A percentile compares a stretch with the other conserved stretches of the same genome.
Conservation (phyloP, 306 rosid genomes). For the Pachyrhizus erosus region DNA sequence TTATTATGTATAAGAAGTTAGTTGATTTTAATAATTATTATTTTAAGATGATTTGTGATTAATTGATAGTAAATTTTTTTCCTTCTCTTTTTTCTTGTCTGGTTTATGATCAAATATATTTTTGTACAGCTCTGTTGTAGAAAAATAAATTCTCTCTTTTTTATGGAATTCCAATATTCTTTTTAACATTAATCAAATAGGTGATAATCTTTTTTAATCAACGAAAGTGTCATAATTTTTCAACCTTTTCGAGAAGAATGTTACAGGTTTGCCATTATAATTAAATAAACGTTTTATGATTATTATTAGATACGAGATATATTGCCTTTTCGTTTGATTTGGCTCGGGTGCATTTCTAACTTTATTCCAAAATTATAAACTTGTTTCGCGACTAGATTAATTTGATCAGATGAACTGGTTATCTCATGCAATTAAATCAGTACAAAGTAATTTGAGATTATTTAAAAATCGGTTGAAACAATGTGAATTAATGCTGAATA, state of each 20-base stretch:
- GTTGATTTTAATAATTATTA: too few species aligned
- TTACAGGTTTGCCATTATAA: not conserved
- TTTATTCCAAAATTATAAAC: not conserved
- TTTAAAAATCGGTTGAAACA: too few species aligned
- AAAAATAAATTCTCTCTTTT: not conserved
- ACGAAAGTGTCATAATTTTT: not conserved
- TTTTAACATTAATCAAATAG: not conserved
- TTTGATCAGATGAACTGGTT: not conserved
- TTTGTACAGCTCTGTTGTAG: not conserved
- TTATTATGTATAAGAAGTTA: too few species aligned
- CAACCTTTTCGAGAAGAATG: not conserved
- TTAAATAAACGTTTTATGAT: not conserved
- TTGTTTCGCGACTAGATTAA: not conserved
- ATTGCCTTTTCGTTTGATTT: conserved; percentile 2
- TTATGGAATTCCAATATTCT: not conserved
- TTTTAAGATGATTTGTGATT: too few species aligned
- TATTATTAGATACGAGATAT: not conserved
- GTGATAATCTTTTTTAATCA: not conserved
- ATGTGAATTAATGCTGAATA: too few species aligned
- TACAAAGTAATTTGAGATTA: too few species aligned
- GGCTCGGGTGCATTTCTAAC: not conserved
- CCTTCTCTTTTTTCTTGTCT: too few species aligned
- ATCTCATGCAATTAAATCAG: too few species aligned
- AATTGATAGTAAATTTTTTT: too few species aligned
- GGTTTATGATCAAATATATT: too few species aligned